Conservation (phyloP, 768 basidiomycete genomes). For the Leucosporidium yakuticum region DNA sequence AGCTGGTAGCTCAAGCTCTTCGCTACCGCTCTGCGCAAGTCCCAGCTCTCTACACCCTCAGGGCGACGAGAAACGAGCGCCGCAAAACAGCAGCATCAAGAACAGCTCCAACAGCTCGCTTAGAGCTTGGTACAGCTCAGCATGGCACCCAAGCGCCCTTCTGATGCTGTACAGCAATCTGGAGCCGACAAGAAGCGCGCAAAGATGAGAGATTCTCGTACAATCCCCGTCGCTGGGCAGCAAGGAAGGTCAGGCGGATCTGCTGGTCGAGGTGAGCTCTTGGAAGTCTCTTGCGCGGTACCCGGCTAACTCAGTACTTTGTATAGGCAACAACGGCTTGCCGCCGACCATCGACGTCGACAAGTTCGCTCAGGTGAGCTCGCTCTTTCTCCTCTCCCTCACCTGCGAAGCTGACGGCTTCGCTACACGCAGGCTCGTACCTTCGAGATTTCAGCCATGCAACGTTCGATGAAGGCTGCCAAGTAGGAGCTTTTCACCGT, state of each 20-base stretch:
- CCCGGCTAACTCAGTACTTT: neutral
- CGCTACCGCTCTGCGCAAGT: no score
- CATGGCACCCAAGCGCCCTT: conserved; percentile 19
- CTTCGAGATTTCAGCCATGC: conserved; percentile 87
- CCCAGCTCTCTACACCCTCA: no score
- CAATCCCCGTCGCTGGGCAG: conserved; percentile 12
- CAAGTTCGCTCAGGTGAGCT: conserved; percentile 69
- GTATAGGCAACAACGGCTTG: conserved; percentile 19
- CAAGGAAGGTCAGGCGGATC: conserved; percentile 10
- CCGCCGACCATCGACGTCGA: conserved; percentile 63
- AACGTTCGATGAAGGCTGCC: conserved; percentile 73
- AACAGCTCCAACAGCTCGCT: no score
- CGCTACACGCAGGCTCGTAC: conserved; percentile 58
- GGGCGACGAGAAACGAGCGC: no score
- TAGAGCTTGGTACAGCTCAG: no score
- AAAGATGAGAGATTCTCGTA: conserved; percentile 21
- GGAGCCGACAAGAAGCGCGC: conserved; percentile 30
- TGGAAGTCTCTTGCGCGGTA: no score
- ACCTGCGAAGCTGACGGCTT: neutral
- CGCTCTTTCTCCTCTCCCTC: neutral
- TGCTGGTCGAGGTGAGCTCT: conserved; percentile 8
- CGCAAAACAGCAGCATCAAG: no score
- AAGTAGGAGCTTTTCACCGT: conserved; percentile 48
- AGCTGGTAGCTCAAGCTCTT: no score
- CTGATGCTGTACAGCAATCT: neutral